Evolutionary conservation across 805 yeast species (phyloP).

Genomic region (Grigorovia jiainica): DNA sequence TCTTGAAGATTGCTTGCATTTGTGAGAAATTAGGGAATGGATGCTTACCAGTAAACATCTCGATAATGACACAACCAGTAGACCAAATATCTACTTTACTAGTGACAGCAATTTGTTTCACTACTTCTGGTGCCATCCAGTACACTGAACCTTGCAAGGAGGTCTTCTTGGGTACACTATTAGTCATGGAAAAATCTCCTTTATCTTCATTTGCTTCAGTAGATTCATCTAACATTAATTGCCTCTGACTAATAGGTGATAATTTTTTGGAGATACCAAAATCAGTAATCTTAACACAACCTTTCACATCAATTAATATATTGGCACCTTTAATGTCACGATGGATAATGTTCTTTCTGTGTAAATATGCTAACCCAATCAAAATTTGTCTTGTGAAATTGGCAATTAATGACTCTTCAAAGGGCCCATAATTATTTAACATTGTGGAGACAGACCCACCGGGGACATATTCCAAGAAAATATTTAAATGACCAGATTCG

Average conservation of each 20-base stretch:
- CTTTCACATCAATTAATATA: conserved; percentile 69
- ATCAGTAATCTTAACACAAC: conserved; percentile 76
- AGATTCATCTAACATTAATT: conserved; percentile 2
- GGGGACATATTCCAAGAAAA: conserved; percentile 69
- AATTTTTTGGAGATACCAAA: conserved; percentile 72
- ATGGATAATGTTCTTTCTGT: conserved; percentile 67
- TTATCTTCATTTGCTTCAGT: neutral
- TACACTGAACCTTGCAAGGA: conserved; percentile 90
- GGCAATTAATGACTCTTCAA: conserved; percentile 66
- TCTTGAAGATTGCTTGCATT: conserved; percentile 93
- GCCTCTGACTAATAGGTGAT: conserved; percentile 39
- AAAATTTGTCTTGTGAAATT: conserved; percentile 69
- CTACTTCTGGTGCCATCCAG: conserved; percentile 99
- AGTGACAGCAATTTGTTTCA: conserved; percentile 84
- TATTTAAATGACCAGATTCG: conserved; percentile 62
- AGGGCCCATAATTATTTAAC: conserved; percentile 65
- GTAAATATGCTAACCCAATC: conserved; percentile 65
- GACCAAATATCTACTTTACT: conserved; percentile 96
- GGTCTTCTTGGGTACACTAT: too few relatives aligned
- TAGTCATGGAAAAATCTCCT: too few relatives aligned
- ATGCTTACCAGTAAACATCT: conserved; percentile 92
- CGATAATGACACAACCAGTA: conserved; percentile 86
- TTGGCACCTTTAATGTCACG: conserved; percentile 88
- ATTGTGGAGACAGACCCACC: conserved; percentile 66
- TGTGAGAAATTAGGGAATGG: conserved; percentile 93